Percentiles rank a stretch among this genome's conserved stretches.
Evolutionary conservation across 2,329 filamentous ascomycete genomes (phyloP).

Genomic region (Aspergillus intermedius): DNA sequence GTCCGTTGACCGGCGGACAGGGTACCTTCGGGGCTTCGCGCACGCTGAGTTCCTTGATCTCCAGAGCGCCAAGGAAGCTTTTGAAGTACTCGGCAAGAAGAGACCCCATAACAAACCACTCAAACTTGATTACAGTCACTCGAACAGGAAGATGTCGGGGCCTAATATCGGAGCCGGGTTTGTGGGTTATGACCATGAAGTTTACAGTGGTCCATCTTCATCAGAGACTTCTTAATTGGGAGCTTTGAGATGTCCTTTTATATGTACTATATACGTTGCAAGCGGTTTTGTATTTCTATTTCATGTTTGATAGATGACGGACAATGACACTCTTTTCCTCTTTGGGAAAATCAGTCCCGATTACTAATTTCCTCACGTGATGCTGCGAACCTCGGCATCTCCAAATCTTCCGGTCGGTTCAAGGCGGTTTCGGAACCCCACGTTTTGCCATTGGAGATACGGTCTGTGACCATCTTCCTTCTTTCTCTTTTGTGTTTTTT

Average conservation of each 20-base stretch:
- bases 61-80: conserved; percentile 57
- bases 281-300: conserved; percentile 3
- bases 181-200: background rate
- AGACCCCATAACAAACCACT: conserved; percentile 61
- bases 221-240: background rate
- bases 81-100: conserved; percentile 50
- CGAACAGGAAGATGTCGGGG: conserved; percentile 2
- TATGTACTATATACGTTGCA: conserved; percentile 4
- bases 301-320: background rate
- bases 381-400: conserved; percentile 17
- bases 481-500: background rate
- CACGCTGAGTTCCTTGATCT: conserved; percentile 72
- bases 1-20: conserved; percentile 72
- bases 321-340: too few species aligned
- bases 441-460: conserved; percentile 12
- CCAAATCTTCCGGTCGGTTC: conserved; percentile 12
- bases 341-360: background rate
- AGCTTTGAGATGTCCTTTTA: background rate
- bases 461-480: background rate
- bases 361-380: conserved; percentile 12
- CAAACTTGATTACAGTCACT: conserved; percentile 56
- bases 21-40: conserved; percentile 74
- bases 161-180: background rate
- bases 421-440: conserved; percentile 16
- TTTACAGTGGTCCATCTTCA: background rate